Evolutionary conservation across 2,329 filamentous ascomycete genomes (phyloP), one percentile per base, ranked within the genome.

Genomic region (Xylariaceae sp.): DNA sequence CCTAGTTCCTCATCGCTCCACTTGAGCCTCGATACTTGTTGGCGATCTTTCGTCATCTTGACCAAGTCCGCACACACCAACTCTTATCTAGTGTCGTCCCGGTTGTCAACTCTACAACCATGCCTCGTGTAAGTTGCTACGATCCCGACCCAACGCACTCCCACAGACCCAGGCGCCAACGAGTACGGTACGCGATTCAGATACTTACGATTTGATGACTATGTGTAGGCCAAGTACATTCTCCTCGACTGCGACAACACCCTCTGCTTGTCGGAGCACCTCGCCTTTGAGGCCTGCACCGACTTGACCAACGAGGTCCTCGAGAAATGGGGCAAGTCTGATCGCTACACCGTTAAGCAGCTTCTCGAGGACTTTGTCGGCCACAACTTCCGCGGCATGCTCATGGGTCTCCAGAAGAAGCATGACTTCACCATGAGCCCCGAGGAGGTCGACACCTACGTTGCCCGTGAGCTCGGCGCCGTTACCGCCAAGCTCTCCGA

Each of bases 341-440:
- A 81, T 54, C 82, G 80, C 67, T 90, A 89, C 75, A 86, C 85
- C 3, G 83, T 83, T 59, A 80, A 83, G 9, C 76, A 83, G 65
- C 81, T 90, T 56, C 84, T 89, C 68, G 75, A 79, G 60, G 84
- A 89, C 71, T 90, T 89, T 66, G 85, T 90, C 60, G 87, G 87
- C 63, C 83, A 88, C 70, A 89, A 89, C 76, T 89, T 89, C 77
- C 85, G 86, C 59, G 85, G 85, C 67, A 89, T 89, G 85, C 83
- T 89, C 71, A 71, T 78, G 55, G 80, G 78, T 53, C 78, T 90
- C 50, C 81, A 87, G 71, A 76, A 80, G 69, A 87, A 87, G 73
- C 84, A 84, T 74, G 74, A 76, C 69, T 88, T 89, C 72, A 74
- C 76, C 54, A 78, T 90, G 74, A 65, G 70, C 19, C 68, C 76